These are phyloP conservation scores for Apiosordaria backusii DNA, from an alignment of 495 filamentous ascomycete species.

Conservation along the genomic window DNA sequence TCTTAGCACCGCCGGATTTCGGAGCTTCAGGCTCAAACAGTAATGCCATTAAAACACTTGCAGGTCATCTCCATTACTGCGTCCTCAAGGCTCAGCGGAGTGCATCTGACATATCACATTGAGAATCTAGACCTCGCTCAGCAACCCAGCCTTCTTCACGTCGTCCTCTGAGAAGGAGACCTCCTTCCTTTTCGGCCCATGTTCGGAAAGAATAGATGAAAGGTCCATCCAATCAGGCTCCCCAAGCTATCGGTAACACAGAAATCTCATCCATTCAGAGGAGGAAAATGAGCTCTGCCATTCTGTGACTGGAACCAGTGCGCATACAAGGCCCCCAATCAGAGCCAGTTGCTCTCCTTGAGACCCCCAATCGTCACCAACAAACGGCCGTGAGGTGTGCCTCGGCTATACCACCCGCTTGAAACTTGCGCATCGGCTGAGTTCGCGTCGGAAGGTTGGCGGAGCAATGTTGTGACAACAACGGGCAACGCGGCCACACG, in stretches of 20 bases:
- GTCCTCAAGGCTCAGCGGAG: neutral
- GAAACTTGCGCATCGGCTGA: neutral
- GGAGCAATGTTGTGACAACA: constrained; percentile 4
- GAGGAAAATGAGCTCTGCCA: neutral
- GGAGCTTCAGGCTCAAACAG: neutral
- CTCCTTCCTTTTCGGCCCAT: neutral
- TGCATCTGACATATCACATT: constrained; percentile 1
- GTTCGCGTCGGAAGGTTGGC: neutral
- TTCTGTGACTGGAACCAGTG: neutral
- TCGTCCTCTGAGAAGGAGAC: neutral
- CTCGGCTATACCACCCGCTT: neutral
- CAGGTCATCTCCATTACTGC: neutral
- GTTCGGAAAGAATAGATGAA: neutral
- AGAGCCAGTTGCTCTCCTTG: neutral
- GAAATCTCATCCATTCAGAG: neutral
- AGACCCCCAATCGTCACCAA: neutral
- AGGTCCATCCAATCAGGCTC: neutral
- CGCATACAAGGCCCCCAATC: neutral
- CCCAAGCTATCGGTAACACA: neutral
- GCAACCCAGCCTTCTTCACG: neutral
- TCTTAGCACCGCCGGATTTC: neutral
- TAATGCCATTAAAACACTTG: neutral
- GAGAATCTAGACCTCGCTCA: neutral
- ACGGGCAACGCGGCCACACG: constrained; percentile 3
- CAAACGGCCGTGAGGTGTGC: neutral